Conservation (phyloP, 352 stramenopile genomes). For the Globisporangium mamillatum region DNA sequence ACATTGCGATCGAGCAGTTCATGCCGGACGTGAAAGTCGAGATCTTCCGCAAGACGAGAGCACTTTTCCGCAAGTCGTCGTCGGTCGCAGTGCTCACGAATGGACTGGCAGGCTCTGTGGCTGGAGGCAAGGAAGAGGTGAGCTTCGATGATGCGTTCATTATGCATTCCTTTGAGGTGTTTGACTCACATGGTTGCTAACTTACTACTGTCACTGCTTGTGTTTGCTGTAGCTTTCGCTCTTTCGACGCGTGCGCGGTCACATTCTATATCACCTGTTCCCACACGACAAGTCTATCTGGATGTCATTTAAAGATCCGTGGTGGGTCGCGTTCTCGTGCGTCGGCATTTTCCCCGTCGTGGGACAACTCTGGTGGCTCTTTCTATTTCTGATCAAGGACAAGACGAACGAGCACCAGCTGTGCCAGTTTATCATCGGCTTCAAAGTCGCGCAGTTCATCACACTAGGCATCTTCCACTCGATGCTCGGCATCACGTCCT, state of each 20-base stretch:
- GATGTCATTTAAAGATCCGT: slow-evolving; percentile 79
- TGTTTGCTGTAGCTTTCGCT: slow-evolving; percentile 24
- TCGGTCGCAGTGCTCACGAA: slow-evolving; percentile 8
- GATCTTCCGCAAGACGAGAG: slow-evolving; percentile 81
- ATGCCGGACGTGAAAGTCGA: slow-evolving; percentile 89
- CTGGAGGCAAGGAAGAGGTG: not conserved
- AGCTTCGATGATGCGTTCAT: not conserved
- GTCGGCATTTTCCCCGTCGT: slow-evolving; percentile 81
- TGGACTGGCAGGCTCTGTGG: not conserved
- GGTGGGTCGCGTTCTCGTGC: slow-evolving; percentile 75
- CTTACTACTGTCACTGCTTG: not conserved
- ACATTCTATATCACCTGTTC: slow-evolving; percentile 87
- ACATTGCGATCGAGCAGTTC: slow-evolving; percentile 82
- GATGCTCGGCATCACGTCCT: slow-evolving; percentile 56
- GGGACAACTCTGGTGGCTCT: slow-evolving; percentile 89
- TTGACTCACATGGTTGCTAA: not conserved
- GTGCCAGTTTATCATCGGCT: slow-evolving; percentile 91
- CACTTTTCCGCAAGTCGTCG: slow-evolving; percentile 53
- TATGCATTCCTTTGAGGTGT: not conserved
- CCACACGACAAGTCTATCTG: slow-evolving; percentile 88
- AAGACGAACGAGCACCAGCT: slow-evolving; percentile 92
- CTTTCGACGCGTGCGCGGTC: slow-evolving; percentile 54
- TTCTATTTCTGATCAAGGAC: slow-evolving; percentile 89
- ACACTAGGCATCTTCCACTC: slow-evolving; percentile 78
- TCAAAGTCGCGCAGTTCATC: slow-evolving; percentile 90